Evolutionary conservation across 441 rosid species (phyloP).

Genomic region (Aleurites moluccanus): DNA sequence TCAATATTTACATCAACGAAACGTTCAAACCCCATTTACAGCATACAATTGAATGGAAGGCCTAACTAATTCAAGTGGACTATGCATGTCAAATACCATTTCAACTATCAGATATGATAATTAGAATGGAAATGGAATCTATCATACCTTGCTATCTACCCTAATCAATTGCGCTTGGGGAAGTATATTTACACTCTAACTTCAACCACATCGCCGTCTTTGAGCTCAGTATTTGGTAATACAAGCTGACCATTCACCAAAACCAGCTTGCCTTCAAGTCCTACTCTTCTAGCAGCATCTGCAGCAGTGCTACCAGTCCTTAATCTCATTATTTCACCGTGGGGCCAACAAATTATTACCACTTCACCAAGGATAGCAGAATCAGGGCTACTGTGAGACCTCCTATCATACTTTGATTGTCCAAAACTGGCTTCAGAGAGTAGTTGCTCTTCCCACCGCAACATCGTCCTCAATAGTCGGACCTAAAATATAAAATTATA

Average conservation of each 20-base stretch:
- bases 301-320: slow-evolving; percentile 74
- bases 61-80: neutral
- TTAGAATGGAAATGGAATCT: neutral
- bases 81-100: neutral
- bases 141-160: slow-evolving; percentile 17
- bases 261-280: slow-evolving; percentile 63
- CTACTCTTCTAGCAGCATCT: slow-evolving; percentile 67
- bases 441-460: slow-evolving; percentile 72
- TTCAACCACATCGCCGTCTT: slow-evolving; percentile 76
- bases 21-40: slow-evolving; percentile 11
- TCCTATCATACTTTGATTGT: slow-evolving; percentile 24
- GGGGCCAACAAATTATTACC: slow-evolving; percentile 63
- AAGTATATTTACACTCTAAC: slow-evolving; percentile 41
- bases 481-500: slow-evolving; percentile 35
- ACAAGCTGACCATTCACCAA: slow-evolving; percentile 62
- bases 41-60: slow-evolving; percentile 11
- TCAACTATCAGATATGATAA: neutral
- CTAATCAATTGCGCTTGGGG: slow-evolving; percentile 1
- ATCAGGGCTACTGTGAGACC: slow-evolving; percentile 14
- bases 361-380: slow-evolving; percentile 53
- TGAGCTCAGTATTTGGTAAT: slow-evolving; percentile 63
- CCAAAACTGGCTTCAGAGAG: slow-evolving; percentile 45
- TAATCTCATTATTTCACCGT: slow-evolving; percentile 70
- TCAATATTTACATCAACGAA: slow-evolving; percentile 17
- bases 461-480: slow-evolving; percentile 67